Evolutionary conservation across 257 asterid genomes (phyloP).

Genomic region (Marsdenia floribunda): DNA sequence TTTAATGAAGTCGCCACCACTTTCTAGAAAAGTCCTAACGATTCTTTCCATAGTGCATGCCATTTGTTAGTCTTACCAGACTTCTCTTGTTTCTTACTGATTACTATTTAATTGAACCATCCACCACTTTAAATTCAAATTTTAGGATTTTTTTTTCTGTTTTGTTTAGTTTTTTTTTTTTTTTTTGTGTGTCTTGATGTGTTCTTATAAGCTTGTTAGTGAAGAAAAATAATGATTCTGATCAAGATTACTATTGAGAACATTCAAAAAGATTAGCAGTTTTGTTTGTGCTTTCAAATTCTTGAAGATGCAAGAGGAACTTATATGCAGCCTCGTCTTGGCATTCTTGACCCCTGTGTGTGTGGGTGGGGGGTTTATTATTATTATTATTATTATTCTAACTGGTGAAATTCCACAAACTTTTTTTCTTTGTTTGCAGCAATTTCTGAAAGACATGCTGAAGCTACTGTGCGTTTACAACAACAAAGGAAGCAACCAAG

Average conservation of each 20-base stretch:
- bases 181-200: not conserved
- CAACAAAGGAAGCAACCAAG: conserved; percentile 89
- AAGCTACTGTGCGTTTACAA: conserved; percentile 75
- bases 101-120: no score
- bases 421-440: conserved; percentile 51
- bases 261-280: not conserved
- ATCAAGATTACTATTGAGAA: not conserved
- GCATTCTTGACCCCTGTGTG: no score
- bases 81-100: not conserved
- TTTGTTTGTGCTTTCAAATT: not conserved
- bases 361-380: no score
- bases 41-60: not conserved
- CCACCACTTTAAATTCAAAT: no score
- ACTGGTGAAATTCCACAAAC: not conserved
- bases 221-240: not conserved
- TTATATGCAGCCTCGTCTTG: not conserved
- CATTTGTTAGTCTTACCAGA: not conserved
- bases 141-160: not conserved
- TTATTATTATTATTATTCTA: not conserved
- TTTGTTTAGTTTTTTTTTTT: not conserved
- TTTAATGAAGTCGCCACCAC: not conserved
- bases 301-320: not conserved
- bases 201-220: not conserved
- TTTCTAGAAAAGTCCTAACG: no score
- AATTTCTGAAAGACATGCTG: conserved; percentile 88